Evolutionary conservation across 805 yeast genomes (phyloP).

Genomic region (Zygosaccharomyces bailii): DNA sequence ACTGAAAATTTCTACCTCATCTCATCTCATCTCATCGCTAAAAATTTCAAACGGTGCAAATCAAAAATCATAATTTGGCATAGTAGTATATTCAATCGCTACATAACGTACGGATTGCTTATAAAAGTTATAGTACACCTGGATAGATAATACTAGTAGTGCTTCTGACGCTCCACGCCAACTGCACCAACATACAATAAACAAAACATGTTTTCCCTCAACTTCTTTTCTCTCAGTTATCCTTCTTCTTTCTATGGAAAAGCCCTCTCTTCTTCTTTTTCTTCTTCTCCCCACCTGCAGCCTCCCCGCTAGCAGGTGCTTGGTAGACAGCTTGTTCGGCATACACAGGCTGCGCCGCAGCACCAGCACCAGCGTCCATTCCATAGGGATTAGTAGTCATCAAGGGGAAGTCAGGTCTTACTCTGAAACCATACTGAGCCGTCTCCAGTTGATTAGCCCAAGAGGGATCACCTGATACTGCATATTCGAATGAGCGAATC

Average conservation of each 20-base stretch:
- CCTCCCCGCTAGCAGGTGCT: constrained; percentile 42
- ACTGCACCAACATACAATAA: not conserved
- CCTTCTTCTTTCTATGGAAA: constrained; percentile 67
- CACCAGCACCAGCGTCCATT: constrained; percentile 16
- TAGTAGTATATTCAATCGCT: not conserved
- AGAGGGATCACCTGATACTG: constrained; percentile 73
- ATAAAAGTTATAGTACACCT: not conserved
- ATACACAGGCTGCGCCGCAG: constrained; percentile 33
- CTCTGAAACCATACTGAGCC: constrained; percentile 76
- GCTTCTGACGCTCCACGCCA: constrained; percentile 7
- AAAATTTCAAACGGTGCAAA: not conserved
- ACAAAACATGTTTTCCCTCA: not conserved
- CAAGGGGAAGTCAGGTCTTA: constrained; percentile 63
- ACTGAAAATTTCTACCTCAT: constrained; percentile 3
- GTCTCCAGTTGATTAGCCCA: constrained; percentile 82
- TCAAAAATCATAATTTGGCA: not conserved
- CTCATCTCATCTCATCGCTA: constrained; percentile 21
- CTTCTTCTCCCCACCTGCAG: constrained; percentile 33
- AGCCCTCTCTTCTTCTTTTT: constrained; percentile 77
- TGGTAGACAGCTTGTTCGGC: constrained; percentile 58
- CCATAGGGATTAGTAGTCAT: constrained; percentile 33
- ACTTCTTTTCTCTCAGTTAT: constrained; percentile 4
- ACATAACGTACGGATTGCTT: not conserved
- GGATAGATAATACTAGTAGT: not conserved
- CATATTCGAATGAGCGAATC: constrained; percentile 86